Conservation (phyloP, 352 stramenopile genomes). For the Globisporangium polare region DNA sequence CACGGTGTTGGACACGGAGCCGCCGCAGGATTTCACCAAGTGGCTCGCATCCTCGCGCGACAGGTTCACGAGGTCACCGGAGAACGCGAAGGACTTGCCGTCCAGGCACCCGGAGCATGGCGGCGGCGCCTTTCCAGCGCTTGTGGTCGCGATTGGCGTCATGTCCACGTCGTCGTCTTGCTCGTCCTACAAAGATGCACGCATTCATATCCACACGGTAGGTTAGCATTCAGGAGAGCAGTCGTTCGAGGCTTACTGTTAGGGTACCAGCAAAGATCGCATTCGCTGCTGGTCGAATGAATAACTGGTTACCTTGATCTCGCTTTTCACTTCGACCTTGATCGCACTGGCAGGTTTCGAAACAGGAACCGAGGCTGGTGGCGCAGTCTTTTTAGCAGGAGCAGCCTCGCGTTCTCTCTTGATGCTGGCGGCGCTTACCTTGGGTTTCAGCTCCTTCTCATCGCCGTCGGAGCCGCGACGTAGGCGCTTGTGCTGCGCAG, state of each 20-base stretch:
- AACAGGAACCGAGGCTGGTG: background rate
- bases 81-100: slow-evolving; percentile 75
- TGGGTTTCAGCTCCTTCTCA: slow-evolving; percentile 15
- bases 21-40: slow-evolving; percentile 77
- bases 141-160: slow-evolving; percentile 17
- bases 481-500: slow-evolving; percentile 29
- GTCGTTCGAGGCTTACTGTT: background rate
- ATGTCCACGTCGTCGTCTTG: slow-evolving; percentile 15
- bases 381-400: background rate
- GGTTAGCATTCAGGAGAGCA: background rate
- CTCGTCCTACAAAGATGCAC: background rate
- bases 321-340: slow-evolving; percentile 12
- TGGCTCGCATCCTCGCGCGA: slow-evolving; percentile 65
- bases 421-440: background rate
- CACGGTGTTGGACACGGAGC: slow-evolving; percentile 54
- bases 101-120: slow-evolving; percentile 66
- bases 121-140: slow-evolving; percentile 44
- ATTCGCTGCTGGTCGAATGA: background rate
- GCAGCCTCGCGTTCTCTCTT: slow-evolving; percentile 12
- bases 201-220: background rate
- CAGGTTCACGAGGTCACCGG: slow-evolving; percentile 54
- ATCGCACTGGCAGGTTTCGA: background rate
- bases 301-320: slow-evolving; percentile 7
- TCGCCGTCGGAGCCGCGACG: slow-evolving; percentile 30
- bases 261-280: background rate